phyloP scores from a whole-genome alignment of 2,329 filamentous ascomycete genomes.

The Zymoseptoria pseudotritici region DNA sequence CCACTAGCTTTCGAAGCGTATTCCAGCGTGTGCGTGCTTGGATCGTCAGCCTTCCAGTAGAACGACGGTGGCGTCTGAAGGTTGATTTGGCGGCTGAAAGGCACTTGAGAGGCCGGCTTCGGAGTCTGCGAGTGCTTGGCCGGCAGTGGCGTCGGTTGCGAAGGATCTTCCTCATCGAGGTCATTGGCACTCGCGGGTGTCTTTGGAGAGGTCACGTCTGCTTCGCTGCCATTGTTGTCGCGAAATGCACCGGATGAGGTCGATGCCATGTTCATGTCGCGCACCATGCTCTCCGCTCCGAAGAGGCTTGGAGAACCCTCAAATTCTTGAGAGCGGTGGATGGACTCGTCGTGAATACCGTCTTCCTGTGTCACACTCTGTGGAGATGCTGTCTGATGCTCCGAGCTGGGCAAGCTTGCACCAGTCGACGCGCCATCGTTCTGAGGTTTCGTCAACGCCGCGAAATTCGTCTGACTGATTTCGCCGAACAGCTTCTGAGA shows the following conservation, averaged over 20 bases:
- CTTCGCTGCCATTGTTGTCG: constrained; percentile 31
- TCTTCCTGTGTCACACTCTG: not conserved
- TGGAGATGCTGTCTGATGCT: not conserved
- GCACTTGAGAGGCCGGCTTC: constrained; percentile 14
- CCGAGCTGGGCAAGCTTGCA: not conserved
- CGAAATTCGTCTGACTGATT: constrained; percentile 50
- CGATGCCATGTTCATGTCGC: constrained; percentile 43
- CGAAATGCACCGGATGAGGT: constrained; percentile 28
- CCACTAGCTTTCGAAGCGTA: constrained; percentile 42
- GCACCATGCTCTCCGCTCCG: constrained; percentile 42
- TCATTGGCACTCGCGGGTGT: constrained; percentile 15
- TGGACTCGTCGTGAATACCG: not conserved
- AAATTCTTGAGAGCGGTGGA: not conserved
- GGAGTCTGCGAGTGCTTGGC: constrained; percentile 22
- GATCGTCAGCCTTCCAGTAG: constrained; percentile 38
- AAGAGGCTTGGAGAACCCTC: constrained; percentile 34
- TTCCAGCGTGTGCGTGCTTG: constrained; percentile 39
- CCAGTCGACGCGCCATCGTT: not conserved
- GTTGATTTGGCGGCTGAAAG: constrained; percentile 38
- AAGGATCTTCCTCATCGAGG: constrained; percentile 5
- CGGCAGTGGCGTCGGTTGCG: constrained; percentile 7
- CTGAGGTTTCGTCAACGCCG: constrained; percentile 24
- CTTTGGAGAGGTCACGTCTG: constrained; percentile 23
- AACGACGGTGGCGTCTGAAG: constrained; percentile 39
- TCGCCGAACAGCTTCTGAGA: constrained; percentile 51